Evolutionary conservation across 2,329 filamentous ascomycete species (phyloP), one percentile per base, ranked within the genome.

Genomic region (Talaromyces albobiverticillius): DNA sequence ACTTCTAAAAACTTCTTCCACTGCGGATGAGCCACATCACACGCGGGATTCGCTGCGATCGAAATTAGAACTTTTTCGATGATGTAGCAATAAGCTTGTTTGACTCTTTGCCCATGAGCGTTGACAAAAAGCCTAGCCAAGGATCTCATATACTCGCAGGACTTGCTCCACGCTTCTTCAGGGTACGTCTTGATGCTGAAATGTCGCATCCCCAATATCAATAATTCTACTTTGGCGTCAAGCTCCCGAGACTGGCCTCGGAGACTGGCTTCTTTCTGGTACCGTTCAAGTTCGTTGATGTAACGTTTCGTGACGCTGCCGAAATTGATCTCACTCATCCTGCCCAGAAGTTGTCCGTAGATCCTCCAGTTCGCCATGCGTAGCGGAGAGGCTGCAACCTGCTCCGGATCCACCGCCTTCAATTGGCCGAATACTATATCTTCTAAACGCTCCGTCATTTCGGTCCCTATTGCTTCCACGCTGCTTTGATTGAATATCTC

Each of bases 371-470:
- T 99, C 13, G 94, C 89, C 72, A 94, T 85, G 60, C 91, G 90
- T 22, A 97, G 77, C 0, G 89, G 86, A 0, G 91, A 96, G 3
- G 68, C 68, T 10, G 72, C 66, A 8, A 86, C 79, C 64, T 92
- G 85, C 7, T 96, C 90, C 0, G 89, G 85, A 57, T 97, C 92
- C 7, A 91, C 88, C 43, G 87, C 88, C 66, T 92, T 95, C 9
- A 99, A 79, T 69, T 97, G 94, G n/a, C 87, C 87, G 69, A 97
- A 99, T 52, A 99, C 96, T 57, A 99, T 95, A 59, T 87, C 90
- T 68, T 97, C 93, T 4, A 99, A 79, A 61, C 95, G 93, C 58
- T 94, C 90, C 57, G 95, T 92, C 84, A 96, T 95, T 62, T 96
- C 93, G 1, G 85, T 79, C 5, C 89, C 95, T 61, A 99, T 90